Conservation (phyloP, 441 rosid genomes). For the Adansonia gregorii region DNA sequence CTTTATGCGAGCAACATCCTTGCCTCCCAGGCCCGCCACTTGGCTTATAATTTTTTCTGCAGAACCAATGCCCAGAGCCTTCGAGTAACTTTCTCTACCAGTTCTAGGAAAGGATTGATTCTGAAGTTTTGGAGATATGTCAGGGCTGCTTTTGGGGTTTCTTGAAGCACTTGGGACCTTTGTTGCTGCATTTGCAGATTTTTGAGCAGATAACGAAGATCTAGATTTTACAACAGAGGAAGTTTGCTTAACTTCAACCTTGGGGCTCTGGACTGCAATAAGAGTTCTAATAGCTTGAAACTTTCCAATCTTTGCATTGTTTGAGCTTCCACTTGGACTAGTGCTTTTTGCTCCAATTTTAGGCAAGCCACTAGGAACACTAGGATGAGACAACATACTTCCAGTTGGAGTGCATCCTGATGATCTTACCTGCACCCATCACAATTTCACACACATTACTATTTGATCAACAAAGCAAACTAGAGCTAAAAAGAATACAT, state of each 20-base stretch:
- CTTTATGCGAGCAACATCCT: conserved; percentile 23
- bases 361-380: conserved; percentile 41
- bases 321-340: conserved; percentile 44
- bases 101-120: conserved; percentile 46
- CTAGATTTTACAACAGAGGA: conserved; percentile 32
- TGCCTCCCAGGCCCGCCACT: conserved; percentile 24
- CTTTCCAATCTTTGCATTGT: conserved; percentile 50
- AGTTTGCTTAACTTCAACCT: conserved; percentile 40
- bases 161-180: conserved; percentile 47
- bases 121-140: conserved; percentile 47
- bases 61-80: conserved; percentile 36
- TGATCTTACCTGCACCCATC: conserved; percentile 57
- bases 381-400: conserved; percentile 40
- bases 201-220: conserved; percentile 41
- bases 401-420: conserved; percentile 50
- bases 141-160: conserved; percentile 41
- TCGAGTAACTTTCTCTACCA: conserved; percentile 42
- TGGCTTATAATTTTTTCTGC: conserved; percentile 22
- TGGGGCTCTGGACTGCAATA: conserved; percentile 33
- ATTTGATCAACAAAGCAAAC: conserved; percentile 21
- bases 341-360: conserved; percentile 41
- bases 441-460: conserved; percentile 18
- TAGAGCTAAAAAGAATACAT: not conserved
- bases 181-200: conserved; percentile 43
- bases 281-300: conserved; percentile 48